Evolutionary conservation across 2,329 filamentous ascomycete species (phyloP).

Genomic region (Xylariaceae sp.): DNA sequence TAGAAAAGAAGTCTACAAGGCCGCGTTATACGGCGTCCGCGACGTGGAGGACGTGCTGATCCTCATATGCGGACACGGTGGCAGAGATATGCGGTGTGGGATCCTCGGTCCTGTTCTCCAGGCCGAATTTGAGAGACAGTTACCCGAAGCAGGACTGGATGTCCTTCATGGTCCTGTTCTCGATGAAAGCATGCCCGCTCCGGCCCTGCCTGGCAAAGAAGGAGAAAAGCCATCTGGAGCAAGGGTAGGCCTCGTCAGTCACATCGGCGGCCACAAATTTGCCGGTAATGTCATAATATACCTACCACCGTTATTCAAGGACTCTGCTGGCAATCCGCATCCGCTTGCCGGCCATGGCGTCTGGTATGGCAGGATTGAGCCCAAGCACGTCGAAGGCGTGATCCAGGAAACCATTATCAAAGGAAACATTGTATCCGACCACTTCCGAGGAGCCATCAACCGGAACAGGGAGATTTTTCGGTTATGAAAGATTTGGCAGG

Average conservation of each 20-base stretch:
- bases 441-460: conserved; percentile 68
- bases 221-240: conserved; percentile 41
- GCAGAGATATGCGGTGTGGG: conserved; percentile 78
- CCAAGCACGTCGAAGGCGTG: conserved; percentile 71
- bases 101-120: conserved; percentile 70
- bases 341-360: conserved; percentile 66
- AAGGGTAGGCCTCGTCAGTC: conserved; percentile 66
- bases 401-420: conserved; percentile 64
- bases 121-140: conserved; percentile 61
- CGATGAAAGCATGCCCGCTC: conserved; percentile 34
- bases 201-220: conserved; percentile 25
- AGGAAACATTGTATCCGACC: conserved; percentile 64
- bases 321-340: conserved; percentile 43
- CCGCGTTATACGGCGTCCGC: conserved; percentile 52
- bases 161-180: conserved; percentile 46
- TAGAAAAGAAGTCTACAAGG: conserved; percentile 50
- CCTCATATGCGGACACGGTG: conserved; percentile 82
- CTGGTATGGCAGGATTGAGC: conserved; percentile 78
- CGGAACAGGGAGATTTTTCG: conserved; percentile 50
- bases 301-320: conserved; percentile 54
- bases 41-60: conserved; percentile 67
- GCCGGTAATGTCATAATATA: conserved; percentile 83
- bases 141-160: conserved; percentile 47
- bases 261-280: conserved; percentile 81
- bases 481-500: conserved; percentile 32